These are phyloP conservation scores for Coemansia sp. DNA, from an alignment of 192 early-diverging fungal species.

Conservation along the genomic window DNA sequence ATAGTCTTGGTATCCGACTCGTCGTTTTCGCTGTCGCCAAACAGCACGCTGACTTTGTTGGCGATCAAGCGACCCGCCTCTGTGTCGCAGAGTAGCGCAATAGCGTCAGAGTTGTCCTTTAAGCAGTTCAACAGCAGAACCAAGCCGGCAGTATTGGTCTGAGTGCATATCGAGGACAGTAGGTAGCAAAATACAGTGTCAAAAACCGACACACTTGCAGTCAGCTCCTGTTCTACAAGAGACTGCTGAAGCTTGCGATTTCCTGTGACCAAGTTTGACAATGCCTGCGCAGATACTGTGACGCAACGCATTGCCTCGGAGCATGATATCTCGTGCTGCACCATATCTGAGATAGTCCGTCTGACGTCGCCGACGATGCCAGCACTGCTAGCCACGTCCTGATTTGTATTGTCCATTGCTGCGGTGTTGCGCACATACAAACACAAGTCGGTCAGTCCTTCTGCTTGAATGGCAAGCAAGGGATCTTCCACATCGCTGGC, in stretches of 20 bases:
- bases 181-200: constrained; percentile 25
- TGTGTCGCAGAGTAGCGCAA: constrained; percentile 14
- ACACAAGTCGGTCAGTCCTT: constrained; percentile 30
- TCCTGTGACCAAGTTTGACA: constrained; percentile 39
- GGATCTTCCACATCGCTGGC: background rate
- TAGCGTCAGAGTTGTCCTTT: constrained; percentile 10
- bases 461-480: background rate
- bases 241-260: constrained; percentile 17
- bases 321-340: constrained; percentile 16
- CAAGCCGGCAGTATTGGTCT: constrained; percentile 31
- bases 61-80: constrained; percentile 24
- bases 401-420: constrained; percentile 38
- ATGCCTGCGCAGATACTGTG: constrained; percentile 29
- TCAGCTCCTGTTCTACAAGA: constrained; percentile 29
- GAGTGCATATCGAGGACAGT: constrained; percentile 22
- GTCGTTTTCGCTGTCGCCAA: constrained; percentile 38
- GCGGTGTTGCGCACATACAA: constrained; percentile 43
- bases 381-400: constrained; percentile 5
- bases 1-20: constrained; percentile 33
- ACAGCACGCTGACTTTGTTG: constrained; percentile 28
- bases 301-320: constrained; percentile 23
- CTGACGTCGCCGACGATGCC: constrained; percentile 14
- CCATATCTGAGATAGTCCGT: constrained; percentile 2
- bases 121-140: constrained; percentile 45
- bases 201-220: background rate